phyloP scores from a whole-genome alignment of 129 eudicot genomes.

The Dittrichia graveolens region DNA sequence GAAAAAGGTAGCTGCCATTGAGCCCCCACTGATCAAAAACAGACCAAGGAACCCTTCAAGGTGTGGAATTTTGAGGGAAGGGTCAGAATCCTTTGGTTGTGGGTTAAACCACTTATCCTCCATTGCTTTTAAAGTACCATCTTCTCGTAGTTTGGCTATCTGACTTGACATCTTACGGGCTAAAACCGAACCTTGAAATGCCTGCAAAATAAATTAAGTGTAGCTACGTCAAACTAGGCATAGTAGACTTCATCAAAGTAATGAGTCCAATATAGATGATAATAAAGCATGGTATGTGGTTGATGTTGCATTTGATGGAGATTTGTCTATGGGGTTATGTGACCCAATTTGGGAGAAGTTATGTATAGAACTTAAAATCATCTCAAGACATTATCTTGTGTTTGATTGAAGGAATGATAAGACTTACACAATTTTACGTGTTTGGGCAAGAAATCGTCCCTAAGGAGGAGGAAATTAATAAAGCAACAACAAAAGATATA shows the following conservation, averaged over 20 bases:
- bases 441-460: no score
- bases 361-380: no score
- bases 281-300: background rate
- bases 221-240: background rate
- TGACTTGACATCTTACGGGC: constrained; percentile 36
- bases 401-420: no score
- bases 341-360: no score
- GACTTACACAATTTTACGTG: no score
- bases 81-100: background rate
- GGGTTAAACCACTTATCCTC: constrained; percentile 38
- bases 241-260: background rate
- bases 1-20: constrained; percentile 21
- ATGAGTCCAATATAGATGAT: background rate
- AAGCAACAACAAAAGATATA: no score
- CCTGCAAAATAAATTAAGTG: constrained; percentile 14
- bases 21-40: constrained; percentile 18
- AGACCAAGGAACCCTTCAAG: constrained; percentile 13
- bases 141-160: constrained; percentile 43
- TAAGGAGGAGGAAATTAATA: no score
- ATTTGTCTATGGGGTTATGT: no score
- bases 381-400: no score
- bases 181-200: constrained; percentile 46
- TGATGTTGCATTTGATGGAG: no score
- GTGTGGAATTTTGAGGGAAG: background rate
- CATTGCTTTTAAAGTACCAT: constrained; percentile 36